Evolutionary conservation across 768 basidiomycete genomes (phyloP).

Genomic region (Boletus reticuloceps): DNA sequence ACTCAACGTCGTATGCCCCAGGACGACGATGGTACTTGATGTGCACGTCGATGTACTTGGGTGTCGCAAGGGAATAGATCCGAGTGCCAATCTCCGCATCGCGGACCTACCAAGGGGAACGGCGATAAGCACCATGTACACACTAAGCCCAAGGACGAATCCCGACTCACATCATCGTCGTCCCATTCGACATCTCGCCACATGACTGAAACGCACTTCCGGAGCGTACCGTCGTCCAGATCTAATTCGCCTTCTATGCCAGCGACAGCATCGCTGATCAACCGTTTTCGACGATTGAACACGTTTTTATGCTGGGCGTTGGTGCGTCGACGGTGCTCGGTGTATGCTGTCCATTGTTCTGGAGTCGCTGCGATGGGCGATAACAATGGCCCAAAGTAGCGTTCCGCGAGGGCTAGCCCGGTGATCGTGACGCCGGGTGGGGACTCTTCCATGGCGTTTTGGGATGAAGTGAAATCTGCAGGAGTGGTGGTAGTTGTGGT

Average conservation of each 20-base stretch:
- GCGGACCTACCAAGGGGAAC: not conserved
- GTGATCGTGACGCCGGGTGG: no score
- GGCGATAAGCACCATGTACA: no score
- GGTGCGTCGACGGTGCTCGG: conserved; percentile 1
- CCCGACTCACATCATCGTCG: not conserved
- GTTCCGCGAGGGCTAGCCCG: no score
- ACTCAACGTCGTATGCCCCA: not conserved
- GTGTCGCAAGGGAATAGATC: conserved; percentile 8
- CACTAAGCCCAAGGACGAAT: no score
- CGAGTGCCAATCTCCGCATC: not conserved
- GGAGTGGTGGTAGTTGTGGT: no score
- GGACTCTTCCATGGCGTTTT: no score
- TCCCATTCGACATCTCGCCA: not conserved
- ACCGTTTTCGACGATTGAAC: not conserved
- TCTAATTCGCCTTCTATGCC: conserved; percentile 4
- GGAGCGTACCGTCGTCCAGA: not conserved
- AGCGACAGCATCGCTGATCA: not conserved
- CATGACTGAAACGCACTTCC: conserved; percentile 3
- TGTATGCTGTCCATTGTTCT: conserved; percentile 3
- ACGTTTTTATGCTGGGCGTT: not conserved
- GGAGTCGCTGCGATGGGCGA: not conserved
- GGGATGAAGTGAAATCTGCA: no score
- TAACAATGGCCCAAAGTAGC: no score
- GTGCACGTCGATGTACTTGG: conserved; percentile 12
- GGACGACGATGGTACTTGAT: conserved; percentile 4